A percentile compares a stretch with the other conserved stretches of the same genome.
These are phyloP conservation scores for Brassica napus DNA, from an alignment of 345 rosid genomes.

Conservation along the genomic window DNA sequence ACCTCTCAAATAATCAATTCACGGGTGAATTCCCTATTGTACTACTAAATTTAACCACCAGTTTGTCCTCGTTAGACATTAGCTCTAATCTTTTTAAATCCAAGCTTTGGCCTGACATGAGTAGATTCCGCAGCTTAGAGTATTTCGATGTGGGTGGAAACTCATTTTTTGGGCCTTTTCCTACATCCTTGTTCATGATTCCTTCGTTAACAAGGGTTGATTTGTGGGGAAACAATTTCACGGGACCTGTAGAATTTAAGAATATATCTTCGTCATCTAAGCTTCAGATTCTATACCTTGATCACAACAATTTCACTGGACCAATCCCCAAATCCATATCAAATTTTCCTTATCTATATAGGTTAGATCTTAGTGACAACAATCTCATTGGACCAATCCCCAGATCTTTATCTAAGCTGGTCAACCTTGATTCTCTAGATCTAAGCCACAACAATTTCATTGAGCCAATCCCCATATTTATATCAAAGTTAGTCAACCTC, in stretches of 20 bases:
- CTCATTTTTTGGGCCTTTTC: not conserved
- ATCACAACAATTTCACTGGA: not conserved
- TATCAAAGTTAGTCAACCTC: not conserved
- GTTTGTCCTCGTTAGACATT: not conserved
- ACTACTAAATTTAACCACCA: not conserved
- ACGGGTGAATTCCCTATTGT: not conserved
- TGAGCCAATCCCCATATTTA: not conserved
- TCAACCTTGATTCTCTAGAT: not conserved
- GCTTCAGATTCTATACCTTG: not conserved
- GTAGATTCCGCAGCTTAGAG: not conserved
- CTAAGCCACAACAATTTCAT: not conserved
- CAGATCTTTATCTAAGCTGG: not conserved
- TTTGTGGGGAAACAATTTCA: not conserved
- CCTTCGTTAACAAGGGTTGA: not conserved
- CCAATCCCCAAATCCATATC: not conserved
- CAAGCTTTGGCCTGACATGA: not conserved
- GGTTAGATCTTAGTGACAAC: not conserved
- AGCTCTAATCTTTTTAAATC: not conserved
- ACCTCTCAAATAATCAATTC: not conserved
- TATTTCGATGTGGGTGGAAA: not conserved
- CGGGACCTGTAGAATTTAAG: not conserved
- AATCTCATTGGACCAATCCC: not conserved
- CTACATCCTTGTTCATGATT: not conserved
- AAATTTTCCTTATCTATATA: not conserved
- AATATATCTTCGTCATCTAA: not conserved